Evolutionary conservation across 75 land plant genomes (phyloP), one percentile per base, ranked within the genome.

Genomic region (Azolla pinnata): DNA sequence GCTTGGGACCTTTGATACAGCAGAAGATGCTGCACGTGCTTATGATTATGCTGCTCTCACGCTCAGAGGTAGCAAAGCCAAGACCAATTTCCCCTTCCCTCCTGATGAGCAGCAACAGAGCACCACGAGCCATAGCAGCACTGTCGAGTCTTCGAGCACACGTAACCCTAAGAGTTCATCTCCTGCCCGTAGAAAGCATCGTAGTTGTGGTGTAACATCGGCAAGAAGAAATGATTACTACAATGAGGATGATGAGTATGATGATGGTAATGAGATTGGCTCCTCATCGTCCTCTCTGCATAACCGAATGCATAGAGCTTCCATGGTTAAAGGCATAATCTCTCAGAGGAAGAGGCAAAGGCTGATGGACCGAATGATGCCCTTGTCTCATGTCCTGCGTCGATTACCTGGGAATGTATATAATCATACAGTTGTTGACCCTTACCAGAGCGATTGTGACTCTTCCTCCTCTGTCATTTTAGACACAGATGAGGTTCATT

Each of bases 1-100:
- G 62, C 62, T 60, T 17, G 59, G 59, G 7, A 56, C 59, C 5
- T 56, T 56, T 31, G 32, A 56, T n/a, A 56, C 59, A 4, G 62
- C 62, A 29, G 62, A 60, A 31, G 62, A 60, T 4, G 62, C 62
- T 4, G 62, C 62, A 3, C 18, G 16, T 3, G 62, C 62, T 38
- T 60, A 60, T 24, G 62, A 60, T 38, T 9, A 27, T 17, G 62
- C 62, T 2, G 62, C 62, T 12, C 62, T 52, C 34, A 4, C 53
- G 4, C n/a, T 35, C n/a, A 52, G 62, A n/a, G 62, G 62, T 35
- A 24, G 4, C 62, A 35, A 60, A n/a, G 62, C 62, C 4, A 34
- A 35, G n/a, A 60, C 62, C 62, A 60, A 60, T 31, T 60, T 60
- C 25, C 24, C 54, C 24, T n/a, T 51, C n/a, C 24, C 54, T 5